Base-by-base conservation (phyloP, 345 rosid genomes). In the Hypericum perforatum region DNA sequence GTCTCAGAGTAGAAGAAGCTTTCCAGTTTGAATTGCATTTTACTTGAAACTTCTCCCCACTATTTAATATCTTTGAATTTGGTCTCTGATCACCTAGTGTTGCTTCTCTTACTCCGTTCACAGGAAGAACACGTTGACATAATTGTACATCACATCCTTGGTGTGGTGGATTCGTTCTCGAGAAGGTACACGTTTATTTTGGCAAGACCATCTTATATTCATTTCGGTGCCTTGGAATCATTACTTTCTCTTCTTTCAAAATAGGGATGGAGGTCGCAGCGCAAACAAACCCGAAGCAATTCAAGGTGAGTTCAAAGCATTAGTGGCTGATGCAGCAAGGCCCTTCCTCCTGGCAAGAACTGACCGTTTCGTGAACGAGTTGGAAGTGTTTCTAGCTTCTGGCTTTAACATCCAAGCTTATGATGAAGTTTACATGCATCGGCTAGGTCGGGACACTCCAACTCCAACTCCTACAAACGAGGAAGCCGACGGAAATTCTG, bases 111-210 rank as follows among this genome's bases (percentile, higher is more conserved):
- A 22, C 32, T 22, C 54, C 36, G 7, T 5, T 3, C 47, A 7
- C 63, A 85, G 96, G 96, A 85, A 52, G 90, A 88, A 66, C 85
- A 92, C 74, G 90, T 81, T 45, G 79, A 74, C 39, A 65, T 85
- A 14, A 56, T 92, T 55, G 60, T 70, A 47, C 86, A 85, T 64
- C 96, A 92, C 74, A 61, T 88, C 43, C 70, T 62, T 32, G 96
- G 96, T 10, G 72, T 75, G 43, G 64, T 88, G 45, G 86, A 83
- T 37, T 80, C 94, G 37, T 81, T 78, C 48, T 40, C 70, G 43
- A 76, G 52, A 67, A 81, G 88, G 98, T 83, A 78, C 4, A 78
- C 4, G 32, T 22, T 22, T 4, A 22, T 22, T n/a, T n/a, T 22
- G 4, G 32, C 32, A 22, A 22, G 32, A 22, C 32, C 32, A 22